Conservation (phyloP, 768 basidiomycete species). For the Albatrellus ellisii region DNA sequence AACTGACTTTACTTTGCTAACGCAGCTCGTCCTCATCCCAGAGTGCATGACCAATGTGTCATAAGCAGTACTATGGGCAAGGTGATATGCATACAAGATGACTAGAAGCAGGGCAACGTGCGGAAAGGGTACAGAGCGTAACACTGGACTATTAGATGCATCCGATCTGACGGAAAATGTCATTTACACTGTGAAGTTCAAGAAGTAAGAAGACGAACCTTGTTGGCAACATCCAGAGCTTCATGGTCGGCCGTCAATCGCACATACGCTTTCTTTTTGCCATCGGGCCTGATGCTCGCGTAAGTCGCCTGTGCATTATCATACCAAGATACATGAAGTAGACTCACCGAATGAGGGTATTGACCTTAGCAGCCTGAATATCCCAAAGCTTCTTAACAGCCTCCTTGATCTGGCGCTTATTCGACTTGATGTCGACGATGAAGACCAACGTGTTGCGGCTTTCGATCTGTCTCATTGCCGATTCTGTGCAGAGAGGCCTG, state of each 20-base stretch:
- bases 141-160: no score
- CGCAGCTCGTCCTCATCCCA: no score
- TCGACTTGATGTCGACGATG: conserved; percentile 87
- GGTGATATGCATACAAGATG: no score
- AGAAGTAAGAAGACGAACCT: conserved; percentile 59
- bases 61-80: no score
- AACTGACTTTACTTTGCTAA: no score
- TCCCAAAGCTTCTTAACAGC: conserved; percentile 99
- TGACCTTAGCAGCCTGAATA: conserved; percentile 90
- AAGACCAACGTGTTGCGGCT: conserved; percentile 99
- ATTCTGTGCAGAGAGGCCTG: conserved; percentile 88
- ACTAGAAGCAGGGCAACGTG: no score
- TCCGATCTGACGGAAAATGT: no score
- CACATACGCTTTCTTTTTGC: conserved; percentile 99
- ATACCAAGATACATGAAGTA: neutral
- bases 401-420: conserved; percentile 99
- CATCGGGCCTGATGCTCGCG: conserved; percentile 60
- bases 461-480: conserved; percentile 99
- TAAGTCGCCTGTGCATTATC: neutral
- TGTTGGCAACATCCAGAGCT: conserved; percentile 95
- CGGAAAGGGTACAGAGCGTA: no score
- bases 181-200: no score
- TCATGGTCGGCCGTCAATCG: conserved; percentile 92
- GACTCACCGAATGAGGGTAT: conserved; percentile 91
- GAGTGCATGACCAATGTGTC: no score